phyloP scores from a whole-genome alignment of 495 filamentous ascomycete genomes.

The Astrothelium subdiscretum region DNA sequence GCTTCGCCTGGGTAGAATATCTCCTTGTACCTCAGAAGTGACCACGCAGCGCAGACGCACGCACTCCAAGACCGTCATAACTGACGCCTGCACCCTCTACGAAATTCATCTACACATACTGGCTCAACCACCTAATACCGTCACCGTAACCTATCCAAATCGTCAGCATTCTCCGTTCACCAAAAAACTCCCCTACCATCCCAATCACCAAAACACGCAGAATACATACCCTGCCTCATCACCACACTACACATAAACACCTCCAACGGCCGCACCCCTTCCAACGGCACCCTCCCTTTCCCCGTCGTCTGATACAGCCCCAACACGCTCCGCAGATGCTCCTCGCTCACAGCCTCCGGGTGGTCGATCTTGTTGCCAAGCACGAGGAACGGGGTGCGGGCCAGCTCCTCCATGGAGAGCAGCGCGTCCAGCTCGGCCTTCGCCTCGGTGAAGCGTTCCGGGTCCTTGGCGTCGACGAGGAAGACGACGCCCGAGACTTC shows the following conservation, averaged over 20 bases:
- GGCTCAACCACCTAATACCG: constrained; percentile 53
- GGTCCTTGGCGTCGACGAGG: constrained; percentile 94
- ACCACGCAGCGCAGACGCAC: not conserved
- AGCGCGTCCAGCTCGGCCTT: constrained; percentile 95
- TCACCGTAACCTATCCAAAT: constrained; percentile 49
- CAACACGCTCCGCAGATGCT: constrained; percentile 79
- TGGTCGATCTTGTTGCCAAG: constrained; percentile 99
- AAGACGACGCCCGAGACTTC: constrained; percentile 97
- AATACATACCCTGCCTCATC: constrained; percentile 65
- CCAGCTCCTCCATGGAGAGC: constrained; percentile 80
- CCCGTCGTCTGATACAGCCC: constrained; percentile 90
- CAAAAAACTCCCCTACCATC: constrained; percentile 10
- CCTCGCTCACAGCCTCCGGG: constrained; percentile 86
- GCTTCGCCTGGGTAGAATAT: not conserved
- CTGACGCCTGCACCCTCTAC: not conserved
- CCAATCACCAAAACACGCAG: constrained; percentile 23
- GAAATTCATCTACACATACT: constrained; percentile 14
- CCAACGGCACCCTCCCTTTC: constrained; percentile 91
- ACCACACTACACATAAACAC: constrained; percentile 98
- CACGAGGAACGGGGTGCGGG: constrained; percentile 85
- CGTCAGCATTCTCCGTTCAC: constrained; percentile 7
- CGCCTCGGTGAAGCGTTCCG: constrained; percentile 82
- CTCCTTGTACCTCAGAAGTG: not conserved
- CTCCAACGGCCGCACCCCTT: constrained; percentile 92
- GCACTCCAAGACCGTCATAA: not conserved